Evolutionary conservation across 2,329 filamentous ascomycete species (phyloP).

Genomic region (Penicillium griseofulvum): DNA sequence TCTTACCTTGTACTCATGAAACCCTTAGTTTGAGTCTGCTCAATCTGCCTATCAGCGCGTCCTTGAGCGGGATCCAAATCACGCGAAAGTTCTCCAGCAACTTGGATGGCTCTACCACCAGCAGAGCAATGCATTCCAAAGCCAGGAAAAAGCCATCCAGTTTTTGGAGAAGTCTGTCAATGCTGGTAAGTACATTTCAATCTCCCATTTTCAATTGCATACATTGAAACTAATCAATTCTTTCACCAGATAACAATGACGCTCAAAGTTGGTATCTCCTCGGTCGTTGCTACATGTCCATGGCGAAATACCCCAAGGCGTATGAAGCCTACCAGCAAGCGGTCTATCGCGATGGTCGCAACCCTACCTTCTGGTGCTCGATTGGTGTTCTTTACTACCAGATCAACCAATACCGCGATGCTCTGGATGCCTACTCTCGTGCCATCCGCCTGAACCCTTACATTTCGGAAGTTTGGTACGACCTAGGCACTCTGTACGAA

Average conservation of each 20-base stretch:
- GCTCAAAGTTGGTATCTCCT: conserved; percentile 98
- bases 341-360: conserved; percentile 94
- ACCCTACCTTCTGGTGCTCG: conserved; percentile 99
- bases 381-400: conserved; percentile 99
- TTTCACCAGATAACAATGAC: conserved; percentile 73
- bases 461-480: conserved; percentile 99
- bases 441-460: conserved; percentile 96
- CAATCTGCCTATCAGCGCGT: conserved; percentile 91
- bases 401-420: conserved; percentile 98
- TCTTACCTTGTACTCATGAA: conserved; percentile 28
- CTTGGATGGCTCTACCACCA: conserved; percentile 97
- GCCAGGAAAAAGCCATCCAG: conserved; percentile 94
- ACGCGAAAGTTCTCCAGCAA: conserved; percentile 97
- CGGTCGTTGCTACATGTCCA: conserved; percentile 97
- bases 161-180: conserved; percentile 95
- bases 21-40: conserved; percentile 81
- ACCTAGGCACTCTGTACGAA: conserved; percentile 95
- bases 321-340: conserved; percentile 99
- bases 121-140: conserved; percentile 84
- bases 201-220: background rate
- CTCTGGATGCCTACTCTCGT: conserved; percentile 93
- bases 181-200: conserved; percentile 62
- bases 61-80: conserved; percentile 88
- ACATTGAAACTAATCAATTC: background rate
- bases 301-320: conserved; percentile 97